Evolutionary conservation across 495 filamentous ascomycete species (phyloP).

Genomic region (Neurospora sp.): DNA sequence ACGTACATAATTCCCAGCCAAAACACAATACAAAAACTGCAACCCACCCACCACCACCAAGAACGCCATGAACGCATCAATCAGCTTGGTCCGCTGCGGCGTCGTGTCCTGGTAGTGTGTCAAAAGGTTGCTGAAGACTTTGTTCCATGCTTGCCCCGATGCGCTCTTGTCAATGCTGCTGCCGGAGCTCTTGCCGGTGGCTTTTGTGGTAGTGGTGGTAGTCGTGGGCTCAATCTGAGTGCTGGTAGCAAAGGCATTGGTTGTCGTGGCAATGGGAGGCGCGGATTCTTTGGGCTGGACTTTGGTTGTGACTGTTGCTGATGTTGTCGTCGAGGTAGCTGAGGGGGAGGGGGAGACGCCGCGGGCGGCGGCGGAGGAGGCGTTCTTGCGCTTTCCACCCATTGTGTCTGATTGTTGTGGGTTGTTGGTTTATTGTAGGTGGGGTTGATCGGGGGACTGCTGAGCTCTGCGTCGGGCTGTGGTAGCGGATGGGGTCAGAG

Average conservation of each 20-base stretch:
- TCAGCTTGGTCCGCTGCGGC: slow-evolving; percentile 80
- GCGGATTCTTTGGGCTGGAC: slow-evolving; percentile 1
- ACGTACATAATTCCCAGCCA: slow-evolving; percentile 86
- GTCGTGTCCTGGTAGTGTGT: slow-evolving; percentile 69
- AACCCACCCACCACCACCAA: slow-evolving; percentile 73
- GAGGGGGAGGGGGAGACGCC: slow-evolving; percentile 6
- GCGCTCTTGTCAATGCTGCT: slow-evolving; percentile 16
- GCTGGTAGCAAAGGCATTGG: not conserved
- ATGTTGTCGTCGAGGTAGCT: slow-evolving; percentile 11
- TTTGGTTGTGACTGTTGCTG: slow-evolving; percentile 11
- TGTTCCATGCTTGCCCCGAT: slow-evolving; percentile 18
- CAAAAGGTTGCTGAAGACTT: slow-evolving; percentile 50
- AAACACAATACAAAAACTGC: slow-evolving; percentile 88
- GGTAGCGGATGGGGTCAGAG: too few species aligned
- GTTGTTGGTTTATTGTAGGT: not conserved
- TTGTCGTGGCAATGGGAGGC: slow-evolving; percentile 2
- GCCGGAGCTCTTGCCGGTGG: slow-evolving; percentile 14
- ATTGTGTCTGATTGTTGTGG: slow-evolving; percentile 12
- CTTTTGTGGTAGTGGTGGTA: not conserved
- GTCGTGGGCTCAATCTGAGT: not conserved
- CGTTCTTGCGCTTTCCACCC: slow-evolving; percentile 25
- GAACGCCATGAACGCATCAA: slow-evolving; percentile 89
- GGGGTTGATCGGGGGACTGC: not conserved
- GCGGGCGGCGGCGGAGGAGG: slow-evolving; percentile 9
- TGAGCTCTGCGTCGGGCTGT: not conserved